Evolutionary conservation across 768 basidiomycete genomes (phyloP).

Genomic region (Cyclocybe cylindracea): DNA sequence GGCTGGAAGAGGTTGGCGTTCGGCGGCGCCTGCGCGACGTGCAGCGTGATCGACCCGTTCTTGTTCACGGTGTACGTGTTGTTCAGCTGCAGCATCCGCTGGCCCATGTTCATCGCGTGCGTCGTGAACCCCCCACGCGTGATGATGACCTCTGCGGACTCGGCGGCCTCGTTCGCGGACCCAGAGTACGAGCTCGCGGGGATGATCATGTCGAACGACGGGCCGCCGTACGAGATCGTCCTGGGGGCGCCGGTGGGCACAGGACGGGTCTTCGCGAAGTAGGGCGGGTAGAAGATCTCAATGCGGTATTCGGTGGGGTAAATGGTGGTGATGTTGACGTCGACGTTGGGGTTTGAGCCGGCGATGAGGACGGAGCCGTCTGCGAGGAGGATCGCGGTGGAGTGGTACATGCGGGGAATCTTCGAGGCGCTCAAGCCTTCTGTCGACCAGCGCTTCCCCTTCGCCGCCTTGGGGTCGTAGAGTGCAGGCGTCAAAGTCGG

Average conservation of each 20-base stretch:
- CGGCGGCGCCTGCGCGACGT: constrained; percentile 82
- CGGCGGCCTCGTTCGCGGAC: constrained; percentile 66
- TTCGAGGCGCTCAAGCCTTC: constrained; percentile 57
- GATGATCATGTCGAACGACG: constrained; percentile 74
- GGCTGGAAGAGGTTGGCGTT: constrained; percentile 88
- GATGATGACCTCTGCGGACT: constrained; percentile 72
- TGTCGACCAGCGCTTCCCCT: constrained; percentile 73
- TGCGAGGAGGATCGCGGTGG: constrained; percentile 80
- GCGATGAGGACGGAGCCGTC: constrained; percentile 84
- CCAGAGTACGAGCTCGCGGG: constrained; percentile 68
- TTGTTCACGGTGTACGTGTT: constrained; percentile 79
- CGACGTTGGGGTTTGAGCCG: constrained; percentile 90
- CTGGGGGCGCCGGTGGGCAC: constrained; percentile 65
- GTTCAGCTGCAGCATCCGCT: constrained; percentile 79
- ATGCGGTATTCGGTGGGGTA: constrained; percentile 79
- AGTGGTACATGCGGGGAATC: constrained; percentile 88
- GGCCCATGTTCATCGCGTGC: constrained; percentile 89
- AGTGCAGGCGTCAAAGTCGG: constrained; percentile 77
- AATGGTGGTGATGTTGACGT: constrained; percentile 57
- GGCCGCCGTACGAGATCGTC: constrained; percentile 80
- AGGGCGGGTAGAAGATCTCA: constrained; percentile 89
- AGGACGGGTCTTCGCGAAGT: constrained; percentile 76
- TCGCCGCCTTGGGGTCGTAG: constrained; percentile 72
- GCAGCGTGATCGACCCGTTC: constrained; percentile 74
- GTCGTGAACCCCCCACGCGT: constrained; percentile 83